phyloP scores from a whole-genome alignment of 306 rosid genomes.

The Vicia villosa region DNA sequence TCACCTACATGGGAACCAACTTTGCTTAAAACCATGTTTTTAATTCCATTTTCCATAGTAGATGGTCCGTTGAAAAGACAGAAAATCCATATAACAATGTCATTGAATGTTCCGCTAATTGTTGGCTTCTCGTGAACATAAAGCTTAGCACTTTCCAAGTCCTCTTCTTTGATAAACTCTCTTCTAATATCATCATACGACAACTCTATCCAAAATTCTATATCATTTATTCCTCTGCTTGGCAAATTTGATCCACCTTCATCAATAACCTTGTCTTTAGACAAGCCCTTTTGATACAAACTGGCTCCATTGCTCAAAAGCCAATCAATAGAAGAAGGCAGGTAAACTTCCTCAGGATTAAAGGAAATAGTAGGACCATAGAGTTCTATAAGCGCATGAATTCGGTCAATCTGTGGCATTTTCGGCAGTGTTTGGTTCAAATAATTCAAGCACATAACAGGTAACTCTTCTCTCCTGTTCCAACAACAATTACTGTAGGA shows the following conservation, averaged over 20 bases:
- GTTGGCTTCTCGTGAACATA: slow-evolving; percentile 90
- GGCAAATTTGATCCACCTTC: slow-evolving; percentile 76
- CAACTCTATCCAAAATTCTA: slow-evolving; percentile 82
- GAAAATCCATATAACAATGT: slow-evolving; percentile 89
- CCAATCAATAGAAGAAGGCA: slow-evolving; percentile 96
- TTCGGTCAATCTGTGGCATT: too few species aligned
- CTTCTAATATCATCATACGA: slow-evolving; percentile 57
- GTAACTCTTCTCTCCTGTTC: too few species aligned
- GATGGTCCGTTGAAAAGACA: slow-evolving; percentile 93
- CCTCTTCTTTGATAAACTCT: slow-evolving; percentile 57
- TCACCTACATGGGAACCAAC: slow-evolving; percentile 79
- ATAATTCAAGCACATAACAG: too few species aligned
- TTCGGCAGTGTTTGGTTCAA: too few species aligned
- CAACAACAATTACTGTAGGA: slow-evolving; percentile 59
- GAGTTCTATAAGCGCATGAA: slow-evolving; percentile 72
- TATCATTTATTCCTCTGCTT: slow-evolving; percentile 64
- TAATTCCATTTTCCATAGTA: slow-evolving; percentile 64
- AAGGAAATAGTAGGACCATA: slow-evolving; percentile 88
- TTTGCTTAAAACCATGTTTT: slow-evolving; percentile 51
- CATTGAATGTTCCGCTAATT: slow-evolving; percentile 80
- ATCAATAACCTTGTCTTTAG: slow-evolving; percentile 58
- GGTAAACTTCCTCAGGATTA: slow-evolving; percentile 77
- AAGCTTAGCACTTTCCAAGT: slow-evolving; percentile 70
- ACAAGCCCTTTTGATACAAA: slow-evolving; percentile 49
- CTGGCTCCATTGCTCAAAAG: slow-evolving; percentile 72